A percentile compares a stretch with the other conserved stretches of the same genome.
Evolutionary conservation across 2,329 filamentous ascomycete species (phyloP).

Genomic region (Aspergillus fumigatiaffinis): DNA sequence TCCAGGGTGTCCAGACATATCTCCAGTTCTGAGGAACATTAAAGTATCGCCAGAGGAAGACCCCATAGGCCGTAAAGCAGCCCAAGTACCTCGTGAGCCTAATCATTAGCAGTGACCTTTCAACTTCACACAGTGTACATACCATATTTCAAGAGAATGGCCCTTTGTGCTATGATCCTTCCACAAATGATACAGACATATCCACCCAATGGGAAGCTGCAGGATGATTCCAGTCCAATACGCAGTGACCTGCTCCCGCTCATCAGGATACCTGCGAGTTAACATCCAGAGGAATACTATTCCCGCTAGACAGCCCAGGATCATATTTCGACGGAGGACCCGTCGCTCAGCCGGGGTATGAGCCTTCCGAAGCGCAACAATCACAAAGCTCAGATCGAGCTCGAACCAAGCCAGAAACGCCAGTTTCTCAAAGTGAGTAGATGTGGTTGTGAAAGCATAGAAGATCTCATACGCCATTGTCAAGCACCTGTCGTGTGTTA

Average conservation of each 20-base stretch:
- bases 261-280: constrained; percentile 12
- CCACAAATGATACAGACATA: constrained; percentile 11
- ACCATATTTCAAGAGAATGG: constrained; percentile 18
- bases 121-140: not conserved
- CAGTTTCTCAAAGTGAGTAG: constrained; percentile 8
- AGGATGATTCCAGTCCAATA: constrained; percentile 19
- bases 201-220: constrained; percentile 18
- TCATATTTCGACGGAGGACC: constrained; percentile 7
- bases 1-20: constrained; percentile 18
- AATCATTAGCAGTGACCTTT: not conserved
- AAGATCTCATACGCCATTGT: constrained; percentile 18
- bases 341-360: constrained; percentile 3
- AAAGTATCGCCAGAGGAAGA: constrained; percentile 19
- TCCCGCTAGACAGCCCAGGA: constrained; percentile 5
- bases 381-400: constrained; percentile 11
- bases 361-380: constrained; percentile 6
- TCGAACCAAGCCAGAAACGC: constrained; percentile 17
- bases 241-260: constrained; percentile 18
- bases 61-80: constrained; percentile 17
- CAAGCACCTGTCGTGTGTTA: constrained; percentile 4
- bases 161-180: constrained; percentile 10
- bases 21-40: constrained; percentile 19
- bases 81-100: constrained; percentile 18
- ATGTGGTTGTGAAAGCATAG: constrained; percentile 15
- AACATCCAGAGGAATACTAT: constrained; percentile 3